Evolutionary conservation across 352 stramenopile genomes (phyloP).

Genomic region (Elongisporangium prolatum): DNA sequence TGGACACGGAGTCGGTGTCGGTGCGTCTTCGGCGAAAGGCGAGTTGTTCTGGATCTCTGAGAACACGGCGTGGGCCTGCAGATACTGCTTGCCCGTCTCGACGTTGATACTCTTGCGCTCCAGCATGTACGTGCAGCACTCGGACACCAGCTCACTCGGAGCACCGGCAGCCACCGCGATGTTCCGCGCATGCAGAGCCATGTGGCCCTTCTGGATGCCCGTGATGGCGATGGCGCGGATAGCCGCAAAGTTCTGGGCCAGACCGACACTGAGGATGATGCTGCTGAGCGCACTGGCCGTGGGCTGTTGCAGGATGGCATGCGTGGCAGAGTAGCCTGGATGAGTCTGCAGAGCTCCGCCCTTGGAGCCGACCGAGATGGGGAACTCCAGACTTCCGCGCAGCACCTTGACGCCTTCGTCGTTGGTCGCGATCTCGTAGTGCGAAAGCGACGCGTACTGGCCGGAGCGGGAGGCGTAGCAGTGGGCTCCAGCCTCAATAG

Average conservation of each 20-base stretch:
- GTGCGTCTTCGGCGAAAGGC: conserved; percentile 17
- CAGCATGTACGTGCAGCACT: conserved; percentile 86
- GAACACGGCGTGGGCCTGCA: conserved; percentile 76
- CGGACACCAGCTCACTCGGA: conserved; percentile 72
- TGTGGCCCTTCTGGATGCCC: conserved; percentile 85
- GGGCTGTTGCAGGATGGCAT: conserved; percentile 72
- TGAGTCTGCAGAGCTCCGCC: conserved; percentile 79
- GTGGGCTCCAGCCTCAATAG: conserved; percentile 79
- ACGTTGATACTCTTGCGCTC: conserved; percentile 75
- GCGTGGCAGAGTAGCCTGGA: conserved; percentile 68
- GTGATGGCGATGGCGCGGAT: conserved; percentile 82
- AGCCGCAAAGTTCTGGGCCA: conserved; percentile 85
- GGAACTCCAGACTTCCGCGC: conserved; percentile 69
- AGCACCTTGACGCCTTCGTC: conserved; percentile 43
- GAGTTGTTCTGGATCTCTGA: conserved; percentile 60
- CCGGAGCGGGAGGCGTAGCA: conserved; percentile 76
- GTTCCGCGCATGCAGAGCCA: conserved; percentile 83
- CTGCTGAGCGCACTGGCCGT: conserved; percentile 53
- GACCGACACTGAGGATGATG: conserved; percentile 75
- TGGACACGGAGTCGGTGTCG: conserved; percentile 1
- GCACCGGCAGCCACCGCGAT: conserved; percentile 79
- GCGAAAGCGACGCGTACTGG: conserved; percentile 76
- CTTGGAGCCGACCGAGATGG: conserved; percentile 78
- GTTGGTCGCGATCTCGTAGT: conserved; percentile 48
- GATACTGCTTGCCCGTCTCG: conserved; percentile 80